A percentile compares a stretch with the other conserved stretches of the same genome.
Evolutionary conservation across 2,329 filamentous ascomycete genomes (phyloP).

Genomic region (Pyricularia sp.): DNA sequence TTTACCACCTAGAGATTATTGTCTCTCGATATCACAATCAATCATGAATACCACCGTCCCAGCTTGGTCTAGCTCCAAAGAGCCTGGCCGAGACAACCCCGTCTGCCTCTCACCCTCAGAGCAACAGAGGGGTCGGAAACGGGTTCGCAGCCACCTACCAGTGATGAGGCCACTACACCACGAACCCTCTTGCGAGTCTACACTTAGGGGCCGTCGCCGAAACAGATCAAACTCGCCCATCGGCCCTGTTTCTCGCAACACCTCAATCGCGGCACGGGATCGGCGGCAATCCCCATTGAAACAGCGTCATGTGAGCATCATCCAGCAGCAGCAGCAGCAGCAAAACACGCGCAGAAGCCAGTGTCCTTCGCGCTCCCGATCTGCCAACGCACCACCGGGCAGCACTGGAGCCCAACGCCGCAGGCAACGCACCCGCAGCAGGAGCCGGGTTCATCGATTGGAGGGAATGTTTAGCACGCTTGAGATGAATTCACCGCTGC

Average conservation of each 20-base stretch:
- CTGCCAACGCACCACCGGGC: slow-evolving; percentile 13
- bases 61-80: not conserved
- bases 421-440: slow-evolving; percentile 27
- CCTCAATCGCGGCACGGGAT: slow-evolving; percentile 12
- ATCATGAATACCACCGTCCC: not conserved
- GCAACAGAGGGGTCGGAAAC: slow-evolving; percentile 3
- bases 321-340: slow-evolving; percentile 20
- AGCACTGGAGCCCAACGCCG: slow-evolving; percentile 16
- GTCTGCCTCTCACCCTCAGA: slow-evolving; percentile 1
- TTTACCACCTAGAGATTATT: not conserved
- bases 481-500: slow-evolving; percentile 7
- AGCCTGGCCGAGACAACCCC: not conserved
- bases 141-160: slow-evolving; percentile 1
- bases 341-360: slow-evolving; percentile 20
- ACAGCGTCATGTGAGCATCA: slow-evolving; percentile 20
- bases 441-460: slow-evolving; percentile 19
- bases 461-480: slow-evolving; percentile 7
- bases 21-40: not conserved
- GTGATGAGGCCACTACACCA: not conserved
- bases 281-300: slow-evolving; percentile 20
- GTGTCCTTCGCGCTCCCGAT: slow-evolving; percentile 26
- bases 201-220: slow-evolving; percentile 29
- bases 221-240: slow-evolving; percentile 25
- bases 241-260: slow-evolving; percentile 11
- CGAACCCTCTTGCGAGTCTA: slow-evolving; percentile 26